phyloP scores from a whole-genome alignment of 169 alveolate genomes.

The Cryptosporidium ubiquitum region DNA sequence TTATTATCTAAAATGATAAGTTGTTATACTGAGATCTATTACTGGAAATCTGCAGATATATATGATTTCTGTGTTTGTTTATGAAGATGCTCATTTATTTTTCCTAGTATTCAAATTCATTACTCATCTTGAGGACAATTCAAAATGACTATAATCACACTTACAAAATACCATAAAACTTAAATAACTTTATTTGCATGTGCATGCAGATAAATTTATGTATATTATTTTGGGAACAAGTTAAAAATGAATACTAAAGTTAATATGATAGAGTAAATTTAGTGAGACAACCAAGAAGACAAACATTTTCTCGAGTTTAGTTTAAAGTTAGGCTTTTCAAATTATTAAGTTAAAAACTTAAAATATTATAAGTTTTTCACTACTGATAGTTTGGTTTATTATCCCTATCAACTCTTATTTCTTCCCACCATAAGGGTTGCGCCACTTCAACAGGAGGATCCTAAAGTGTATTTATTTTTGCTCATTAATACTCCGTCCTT shows the following conservation, averaged over 20 bases:
- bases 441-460: conserved; percentile 75
- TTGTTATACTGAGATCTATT: too few species aligned
- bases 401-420: conserved; percentile 10
- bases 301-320: background rate
- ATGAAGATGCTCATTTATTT: too few species aligned
- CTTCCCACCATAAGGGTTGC: conserved; percentile 74
- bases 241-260: too few species aligned
- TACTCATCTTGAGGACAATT: background rate
- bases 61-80: too few species aligned
- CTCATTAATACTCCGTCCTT: background rate
- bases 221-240: too few species aligned
- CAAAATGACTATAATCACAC: too few species aligned
- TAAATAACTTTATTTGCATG: too few species aligned
- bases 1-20: background rate
- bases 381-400: background rate
- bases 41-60: too few species aligned
- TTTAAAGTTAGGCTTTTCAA: background rate
- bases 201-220: background rate
- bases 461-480: background rate
- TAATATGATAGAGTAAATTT: too few species aligned
- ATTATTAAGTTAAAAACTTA: background rate
- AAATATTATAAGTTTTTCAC: background rate
- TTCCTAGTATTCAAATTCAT: too few species aligned
- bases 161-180: background rate
- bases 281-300: background rate